Conservation (phyloP, 257 asterid species). For the Catharanthus roseus region DNA sequence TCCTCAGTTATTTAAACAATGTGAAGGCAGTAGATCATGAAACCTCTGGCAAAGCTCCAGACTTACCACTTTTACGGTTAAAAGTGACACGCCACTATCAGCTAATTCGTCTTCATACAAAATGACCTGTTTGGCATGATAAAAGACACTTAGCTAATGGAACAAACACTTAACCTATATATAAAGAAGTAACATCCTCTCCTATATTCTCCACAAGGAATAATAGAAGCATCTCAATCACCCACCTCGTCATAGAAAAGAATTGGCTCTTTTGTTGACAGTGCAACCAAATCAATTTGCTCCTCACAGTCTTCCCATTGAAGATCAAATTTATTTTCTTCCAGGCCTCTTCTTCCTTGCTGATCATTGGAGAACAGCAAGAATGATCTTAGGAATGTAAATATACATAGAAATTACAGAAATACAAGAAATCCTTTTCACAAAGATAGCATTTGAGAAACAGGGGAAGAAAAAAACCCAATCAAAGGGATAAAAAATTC, state of each 20-base stretch:
- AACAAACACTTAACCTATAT: constrained; percentile 6
- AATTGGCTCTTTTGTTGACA: constrained; percentile 84
- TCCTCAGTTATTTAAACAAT: constrained; percentile 20
- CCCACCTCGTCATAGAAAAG: constrained; percentile 94
- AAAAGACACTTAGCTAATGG: constrained; percentile 3
- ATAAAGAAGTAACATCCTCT: constrained; percentile 16
- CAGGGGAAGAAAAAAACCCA: neutral
- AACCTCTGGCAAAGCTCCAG: constrained; percentile 19
- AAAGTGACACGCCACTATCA: constrained; percentile 91
- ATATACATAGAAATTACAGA: constrained; percentile 9
- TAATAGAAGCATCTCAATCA: constrained; percentile 11
- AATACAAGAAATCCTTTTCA: neutral
- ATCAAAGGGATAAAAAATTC: neutral
- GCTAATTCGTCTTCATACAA: constrained; percentile 97
- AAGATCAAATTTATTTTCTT: constrained; percentile 35
- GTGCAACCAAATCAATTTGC: constrained; percentile 73
- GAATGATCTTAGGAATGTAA: constrained; percentile 20
- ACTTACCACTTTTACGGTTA: constrained; percentile 93
- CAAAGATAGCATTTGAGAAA: neutral
- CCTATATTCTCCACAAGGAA: constrained; percentile 19
- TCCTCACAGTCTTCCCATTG: constrained; percentile 79
- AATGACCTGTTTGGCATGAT: constrained; percentile 50
- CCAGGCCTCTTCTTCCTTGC: constrained; percentile 44
- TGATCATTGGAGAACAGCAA: constrained; percentile 39
- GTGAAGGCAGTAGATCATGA: constrained; percentile 2